Evolutionary conservation across 768 basidiomycete genomes (phyloP).

Genomic region (Mycena indigotica): DNA sequence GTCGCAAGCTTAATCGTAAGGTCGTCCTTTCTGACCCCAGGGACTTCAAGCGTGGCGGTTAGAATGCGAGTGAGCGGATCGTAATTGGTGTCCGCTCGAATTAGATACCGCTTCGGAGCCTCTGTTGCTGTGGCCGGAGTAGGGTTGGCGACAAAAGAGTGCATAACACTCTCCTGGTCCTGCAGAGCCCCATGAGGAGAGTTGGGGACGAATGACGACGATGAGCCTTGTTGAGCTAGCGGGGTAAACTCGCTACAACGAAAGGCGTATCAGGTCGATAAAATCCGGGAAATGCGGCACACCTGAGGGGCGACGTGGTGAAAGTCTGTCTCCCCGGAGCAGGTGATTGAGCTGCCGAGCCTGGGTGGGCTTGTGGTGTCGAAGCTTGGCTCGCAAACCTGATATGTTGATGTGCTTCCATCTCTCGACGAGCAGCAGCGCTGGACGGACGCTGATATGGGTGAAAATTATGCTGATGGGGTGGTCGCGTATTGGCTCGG

Average conservation of each 20-base stretch:
- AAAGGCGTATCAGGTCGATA: background rate
- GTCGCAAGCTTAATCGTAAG: conserved; percentile 60
- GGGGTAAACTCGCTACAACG: background rate
- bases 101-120: conserved; percentile 37
- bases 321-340: conserved; percentile 22
- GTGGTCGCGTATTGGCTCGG: conserved; percentile 14
- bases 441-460: conserved; percentile 9
- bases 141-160: conserved; percentile 2
- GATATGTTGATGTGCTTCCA: background rate
- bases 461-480: conserved; percentile 17
- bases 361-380: conserved; percentile 6
- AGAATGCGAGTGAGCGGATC: conserved; percentile 50
- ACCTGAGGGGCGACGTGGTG: conserved; percentile 17
- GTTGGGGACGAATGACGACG: background rate
- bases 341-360: conserved; percentile 20
- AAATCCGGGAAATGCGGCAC: background rate
- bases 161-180: too few relatives aligned
- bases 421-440: conserved; percentile 5
- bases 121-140: conserved; percentile 22
- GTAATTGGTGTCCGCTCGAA: conserved; percentile 64
- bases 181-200: background rate
- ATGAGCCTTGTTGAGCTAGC: background rate
- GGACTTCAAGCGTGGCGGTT: conserved; percentile 65
- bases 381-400: conserved; percentile 23
- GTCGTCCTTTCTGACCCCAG: conserved; percentile 61